These are phyloP conservation scores for Paspalum notatum DNA, from an alignment of 176 grass and related monocot species.

Conservation along the genomic window DNA sequence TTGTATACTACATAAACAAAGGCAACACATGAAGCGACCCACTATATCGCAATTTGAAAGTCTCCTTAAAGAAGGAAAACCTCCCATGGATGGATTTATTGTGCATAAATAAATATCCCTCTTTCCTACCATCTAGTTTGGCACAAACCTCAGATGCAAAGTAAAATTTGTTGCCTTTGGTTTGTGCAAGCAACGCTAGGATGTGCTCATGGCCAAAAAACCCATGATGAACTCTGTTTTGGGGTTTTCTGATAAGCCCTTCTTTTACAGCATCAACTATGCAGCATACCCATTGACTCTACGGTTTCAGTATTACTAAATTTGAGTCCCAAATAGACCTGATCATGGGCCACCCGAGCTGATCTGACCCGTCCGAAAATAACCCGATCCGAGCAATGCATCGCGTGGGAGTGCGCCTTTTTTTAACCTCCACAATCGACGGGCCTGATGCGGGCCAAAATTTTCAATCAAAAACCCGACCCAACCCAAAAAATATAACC, in stretches of 20 bases:
- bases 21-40: background rate
- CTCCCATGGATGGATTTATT: background rate
- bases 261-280: constrained; percentile 1
- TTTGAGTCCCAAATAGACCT: too few species aligned
- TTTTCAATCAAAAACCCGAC: too few species aligned
- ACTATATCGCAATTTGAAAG: background rate
- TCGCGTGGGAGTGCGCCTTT: too few species aligned
- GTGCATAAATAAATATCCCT: background rate
- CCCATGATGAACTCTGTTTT: constrained; percentile 5
- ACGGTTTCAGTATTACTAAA: background rate
- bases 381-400: too few species aligned
- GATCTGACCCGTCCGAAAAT: too few species aligned
- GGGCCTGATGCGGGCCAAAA: too few species aligned
- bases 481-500: too few species aligned
- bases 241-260: constrained; percentile 7
- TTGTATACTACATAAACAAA: background rate
- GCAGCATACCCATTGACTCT: too few species aligned
- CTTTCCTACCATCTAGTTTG: background rate
- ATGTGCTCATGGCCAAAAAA: constrained; percentile 8
- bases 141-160: constrained; percentile 12
- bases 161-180: background rate
- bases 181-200: constrained; percentile 29
- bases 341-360: too few species aligned
- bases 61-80: background rate
- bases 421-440: too few species aligned